Evolutionary conservation across 2,329 filamentous ascomycete genomes (phyloP), one percentile per base, ranked within the genome.

Genomic region (Colletotrichum gigasporum): DNA sequence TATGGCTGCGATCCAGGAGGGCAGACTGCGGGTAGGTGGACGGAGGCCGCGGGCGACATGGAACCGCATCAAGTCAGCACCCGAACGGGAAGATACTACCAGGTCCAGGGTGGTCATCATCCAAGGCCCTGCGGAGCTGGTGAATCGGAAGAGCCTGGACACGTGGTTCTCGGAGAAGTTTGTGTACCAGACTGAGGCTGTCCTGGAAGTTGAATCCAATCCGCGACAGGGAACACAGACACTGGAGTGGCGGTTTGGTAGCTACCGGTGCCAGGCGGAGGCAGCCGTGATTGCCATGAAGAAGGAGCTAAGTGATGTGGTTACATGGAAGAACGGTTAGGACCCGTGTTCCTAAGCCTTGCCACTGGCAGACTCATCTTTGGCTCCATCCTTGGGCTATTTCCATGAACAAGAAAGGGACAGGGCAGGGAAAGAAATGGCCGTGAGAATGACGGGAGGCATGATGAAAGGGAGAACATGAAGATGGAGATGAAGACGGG

Each of bases 231-330:
- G 14, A 18, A 18, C 26, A 5, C 22, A 41, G 4, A 8, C 35
- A 10, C 32, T 57, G 3, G 57, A 51, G 37, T 65, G 57, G 63
- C 44, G 35, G 11, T 61, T 62, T 7, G 62, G 44, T 11, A 62
- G 57, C 39, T 56, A 18, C 37, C 35, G 35, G 7, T 11, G 6
- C 20, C 51, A 65, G 22, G 50, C 50, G 2, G 26, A 44, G 22
- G 35, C 57, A 2, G 51, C 44, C 4, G 9, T 11, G 5, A 51
- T 39, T 16, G 26, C 26, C 14, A 35, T 65, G n/a, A 34, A 34
- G 7, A 14, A 34, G 16, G 50, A 54, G 28, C 16, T 42, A 3
- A 11, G 18, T 8, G 34, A 10, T 2, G 22, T 24, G 12, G 20
- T 52, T 4, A 16, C 20, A 16, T 55, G 42, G 22, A 18, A n/a